phyloP scores from a whole-genome alignment of 345 rosid species.

The Trapa incisa region DNA sequence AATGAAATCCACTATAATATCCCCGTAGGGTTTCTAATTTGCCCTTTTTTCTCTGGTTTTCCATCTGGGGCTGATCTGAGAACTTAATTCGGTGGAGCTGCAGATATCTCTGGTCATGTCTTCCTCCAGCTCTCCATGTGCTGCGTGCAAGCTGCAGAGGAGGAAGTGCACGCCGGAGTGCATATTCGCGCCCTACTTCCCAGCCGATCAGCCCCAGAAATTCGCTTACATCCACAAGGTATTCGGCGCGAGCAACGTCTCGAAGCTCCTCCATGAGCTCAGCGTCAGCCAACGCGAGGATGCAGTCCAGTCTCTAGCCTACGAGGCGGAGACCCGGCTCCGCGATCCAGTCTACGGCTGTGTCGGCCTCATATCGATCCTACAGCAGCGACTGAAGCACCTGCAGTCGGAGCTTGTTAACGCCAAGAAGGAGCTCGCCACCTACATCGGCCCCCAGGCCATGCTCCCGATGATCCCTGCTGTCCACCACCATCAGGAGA shows the following conservation, averaged over 20 bases:
- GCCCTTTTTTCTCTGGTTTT: neutral
- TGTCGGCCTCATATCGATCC: constrained; percentile 54
- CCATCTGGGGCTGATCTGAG: neutral
- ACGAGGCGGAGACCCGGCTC: constrained; percentile 68
- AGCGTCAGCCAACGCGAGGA: constrained; percentile 44
- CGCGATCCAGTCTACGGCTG: constrained; percentile 86
- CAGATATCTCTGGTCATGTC: constrained; percentile 26
- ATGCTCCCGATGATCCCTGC: constrained; percentile 16
- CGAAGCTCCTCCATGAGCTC: constrained; percentile 60
- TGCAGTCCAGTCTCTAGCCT: constrained; percentile 64
- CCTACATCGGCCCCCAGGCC: constrained; percentile 10
- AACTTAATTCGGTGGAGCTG: neutral
- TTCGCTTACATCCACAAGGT: constrained; percentile 46
- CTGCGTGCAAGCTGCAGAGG: constrained; percentile 64
- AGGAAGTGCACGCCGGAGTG: constrained; percentile 77
- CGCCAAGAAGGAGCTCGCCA: constrained; percentile 50
- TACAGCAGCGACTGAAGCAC: constrained; percentile 51
- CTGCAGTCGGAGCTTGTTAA: constrained; percentile 32
- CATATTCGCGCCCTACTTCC: constrained; percentile 72
- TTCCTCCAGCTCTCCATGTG: constrained; percentile 58
- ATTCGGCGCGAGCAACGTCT: constrained; percentile 66
- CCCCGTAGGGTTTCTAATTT: neutral
- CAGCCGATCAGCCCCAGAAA: constrained; percentile 62
- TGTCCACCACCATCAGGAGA: constrained; percentile 14
- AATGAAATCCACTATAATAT: neutral